Evolutionary conservation across 495 filamentous ascomycete genomes (phyloP), one percentile per base, ranked within the genome.

Genomic region (Xylaria curta): DNA sequence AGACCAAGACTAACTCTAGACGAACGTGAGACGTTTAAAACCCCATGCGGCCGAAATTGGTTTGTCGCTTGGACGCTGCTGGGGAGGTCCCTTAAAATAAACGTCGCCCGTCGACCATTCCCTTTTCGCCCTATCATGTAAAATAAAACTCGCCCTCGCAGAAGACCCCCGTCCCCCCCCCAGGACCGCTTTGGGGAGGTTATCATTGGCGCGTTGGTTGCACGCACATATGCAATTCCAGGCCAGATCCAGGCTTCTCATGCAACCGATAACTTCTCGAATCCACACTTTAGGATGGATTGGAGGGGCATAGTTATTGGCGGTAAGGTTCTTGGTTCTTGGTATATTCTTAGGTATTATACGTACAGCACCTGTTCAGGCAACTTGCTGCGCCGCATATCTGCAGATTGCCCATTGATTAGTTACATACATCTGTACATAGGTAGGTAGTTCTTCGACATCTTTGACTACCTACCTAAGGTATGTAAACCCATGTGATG

Each of bases 21-120:
- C 28, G 31, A n/a, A 60, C 4, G 56, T 38, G 56, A 60, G 33
- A 60, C 58, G 58, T 38, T 31, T 33, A 21, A 60, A 2, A 13
- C 58, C 58, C 58, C 58, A 8, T 33, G 58, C 40, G 42, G 10
- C 42, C 61, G 42, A 64, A 26, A 64, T 64, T 64, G 61, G 61
- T 19, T n/a, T 7, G 42, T 33, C 24, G 61, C 58, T 4, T 33
- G 58, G 28, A 10, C 56, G 3, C 28, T 38, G 6, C 15, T 60
- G 33, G 58, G 26, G 38, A 62, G 3, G 38, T 42, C 38, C 38
- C n/a, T 61, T 24, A 42, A 62, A 62, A 62, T 56, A 62, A 26
- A 62, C 19, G n/a, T 10, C 4, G 33, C 33, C 17, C 56, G 26
- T 56, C 15, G 15, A 59, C 26, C 33, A 36, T 60, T 38, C 36